These are phyloP conservation scores for Oemleria cerasiformis DNA, from an alignment of 306 rosid genomes.

Conservation along the genomic window DNA sequence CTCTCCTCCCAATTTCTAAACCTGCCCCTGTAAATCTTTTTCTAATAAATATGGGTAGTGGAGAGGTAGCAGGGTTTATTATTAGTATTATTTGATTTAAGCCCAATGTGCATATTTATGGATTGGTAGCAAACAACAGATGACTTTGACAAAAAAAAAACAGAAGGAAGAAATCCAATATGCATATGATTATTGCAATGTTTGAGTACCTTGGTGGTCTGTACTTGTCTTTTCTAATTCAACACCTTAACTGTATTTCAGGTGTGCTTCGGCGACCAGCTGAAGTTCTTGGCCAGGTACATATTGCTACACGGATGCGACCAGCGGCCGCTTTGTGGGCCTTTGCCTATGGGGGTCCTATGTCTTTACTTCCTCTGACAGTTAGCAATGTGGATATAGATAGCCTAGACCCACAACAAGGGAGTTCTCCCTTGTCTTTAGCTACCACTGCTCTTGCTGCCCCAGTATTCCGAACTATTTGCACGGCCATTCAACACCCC, in stretches of 20 bases:
- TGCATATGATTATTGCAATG: neutral
- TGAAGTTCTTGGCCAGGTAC: slow-evolving; percentile 97
- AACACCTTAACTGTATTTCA: slow-evolving; percentile 38
- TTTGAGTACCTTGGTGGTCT: slow-evolving; percentile 12
- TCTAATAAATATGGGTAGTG: neutral
- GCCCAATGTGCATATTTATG: no score
- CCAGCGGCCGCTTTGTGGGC: slow-evolving; percentile 95
- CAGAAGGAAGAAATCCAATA: neutral
- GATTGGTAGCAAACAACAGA: no score
- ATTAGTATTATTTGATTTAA: neutral
- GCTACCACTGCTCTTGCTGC: slow-evolving; percentile 84
- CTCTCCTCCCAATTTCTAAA: neutral
- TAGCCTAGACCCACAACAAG: slow-evolving; percentile 74
- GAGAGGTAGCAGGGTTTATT: neutral
- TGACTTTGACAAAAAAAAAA: no score
- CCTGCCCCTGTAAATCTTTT: neutral
- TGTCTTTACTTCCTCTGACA: slow-evolving; percentile 91
- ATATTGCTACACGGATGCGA: slow-evolving; percentile 79
- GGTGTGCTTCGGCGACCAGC: slow-evolving; percentile 92
- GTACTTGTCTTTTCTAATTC: slow-evolving; percentile 25
- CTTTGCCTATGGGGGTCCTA: slow-evolving; percentile 88
- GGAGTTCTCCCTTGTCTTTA: slow-evolving; percentile 53
- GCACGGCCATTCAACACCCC: slow-evolving; percentile 69
- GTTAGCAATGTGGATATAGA: slow-evolving; percentile 61
- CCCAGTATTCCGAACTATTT: slow-evolving; percentile 77